Conservation (phyloP, 2,329 filamentous ascomycete genomes). For the Aspergillus sclerotialis region DNA sequence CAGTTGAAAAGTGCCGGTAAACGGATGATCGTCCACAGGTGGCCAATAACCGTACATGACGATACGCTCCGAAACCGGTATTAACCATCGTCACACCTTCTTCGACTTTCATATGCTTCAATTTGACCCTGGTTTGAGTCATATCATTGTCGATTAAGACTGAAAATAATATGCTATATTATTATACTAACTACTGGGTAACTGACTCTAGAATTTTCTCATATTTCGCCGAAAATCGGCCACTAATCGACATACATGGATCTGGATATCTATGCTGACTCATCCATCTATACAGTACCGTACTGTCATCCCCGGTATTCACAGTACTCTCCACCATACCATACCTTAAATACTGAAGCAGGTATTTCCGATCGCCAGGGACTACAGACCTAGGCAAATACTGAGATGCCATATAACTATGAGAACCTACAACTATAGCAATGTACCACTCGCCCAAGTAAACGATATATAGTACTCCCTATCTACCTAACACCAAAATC, state of each 20-base stretch:
- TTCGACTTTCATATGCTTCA: not conserved
- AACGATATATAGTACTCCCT: too few species aligned
- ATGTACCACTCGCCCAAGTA: too few species aligned
- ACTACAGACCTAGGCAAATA: too few species aligned
- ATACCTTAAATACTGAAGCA: not conserved
- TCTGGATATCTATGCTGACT: too few species aligned
- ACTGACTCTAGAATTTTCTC: too few species aligned
- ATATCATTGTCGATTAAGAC: not conserved
- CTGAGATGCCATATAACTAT: not conserved
- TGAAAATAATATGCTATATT: too few species aligned
- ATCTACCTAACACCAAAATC: too few species aligned
- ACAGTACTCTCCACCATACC: constrained; percentile 10
- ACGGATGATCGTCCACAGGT: constrained; percentile 9
- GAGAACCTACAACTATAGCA: too few species aligned
- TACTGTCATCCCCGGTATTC: constrained; percentile 21
- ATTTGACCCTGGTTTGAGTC: too few species aligned
- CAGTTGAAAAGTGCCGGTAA: not conserved
- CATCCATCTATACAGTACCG: constrained; percentile 12
- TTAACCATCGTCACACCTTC: not conserved
- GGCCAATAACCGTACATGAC: constrained; percentile 8
- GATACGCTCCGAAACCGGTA: constrained; percentile 4
- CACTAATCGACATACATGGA: not conserved
- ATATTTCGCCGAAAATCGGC: too few species aligned
- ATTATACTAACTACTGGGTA: too few species aligned
- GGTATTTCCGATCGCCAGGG: too few species aligned